Evolutionary conservation across 805 yeast species (phyloP), one percentile per base, ranked within the genome.

Genomic region (Lipomyces japonicus): DNA sequence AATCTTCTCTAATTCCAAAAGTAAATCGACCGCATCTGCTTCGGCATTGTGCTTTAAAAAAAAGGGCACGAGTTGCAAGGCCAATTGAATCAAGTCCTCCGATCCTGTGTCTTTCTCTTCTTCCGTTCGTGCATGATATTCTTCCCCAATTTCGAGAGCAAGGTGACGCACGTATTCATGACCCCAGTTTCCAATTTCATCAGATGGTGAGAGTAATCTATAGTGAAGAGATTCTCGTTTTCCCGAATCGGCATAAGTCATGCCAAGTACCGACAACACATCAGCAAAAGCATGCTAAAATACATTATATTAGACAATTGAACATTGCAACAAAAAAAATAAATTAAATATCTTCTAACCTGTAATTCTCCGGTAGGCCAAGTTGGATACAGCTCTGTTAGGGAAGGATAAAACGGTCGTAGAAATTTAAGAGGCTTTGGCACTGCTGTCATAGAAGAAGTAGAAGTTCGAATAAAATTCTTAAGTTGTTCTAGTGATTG

Each of bases 381-480:
- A 31, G 74, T 72, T 32, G 78, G 81, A 67, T 83, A 85, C 35
- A 86, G 70, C 47, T 73, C 76, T 30, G 79, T 78, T 62, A 93
- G 74, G n/a, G 75, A 63, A 19, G 83, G 81, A 65, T 83, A 93
- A 63, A 81, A 86, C 5, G 97, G 96, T 63, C 96, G 81, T 58
- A 93, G 76, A 66, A 93, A 93, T 73, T 93, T 95, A 71, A 93
- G 78, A 3, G 99, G 99, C 69, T 93, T 93, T 34, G 99, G 99
- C 44, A 93, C 98, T 2, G 99, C 99, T 1, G 98, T 93, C 97
- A 93, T 93, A 6, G 97, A 90, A 34, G 96, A 86, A 2, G 99
- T 93, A 10, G 97, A 86, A 48, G 93, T 95, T 59, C 87, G 80
- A 62, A 93, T 90, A 61, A 80, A 80, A 42, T 75, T 78, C 64